A percentile compares a stretch with the other conserved stretches of the same genome.
phyloP scores from a whole-genome alignment of 805 yeast genomes.

The Yarrowia sp. region DNA sequence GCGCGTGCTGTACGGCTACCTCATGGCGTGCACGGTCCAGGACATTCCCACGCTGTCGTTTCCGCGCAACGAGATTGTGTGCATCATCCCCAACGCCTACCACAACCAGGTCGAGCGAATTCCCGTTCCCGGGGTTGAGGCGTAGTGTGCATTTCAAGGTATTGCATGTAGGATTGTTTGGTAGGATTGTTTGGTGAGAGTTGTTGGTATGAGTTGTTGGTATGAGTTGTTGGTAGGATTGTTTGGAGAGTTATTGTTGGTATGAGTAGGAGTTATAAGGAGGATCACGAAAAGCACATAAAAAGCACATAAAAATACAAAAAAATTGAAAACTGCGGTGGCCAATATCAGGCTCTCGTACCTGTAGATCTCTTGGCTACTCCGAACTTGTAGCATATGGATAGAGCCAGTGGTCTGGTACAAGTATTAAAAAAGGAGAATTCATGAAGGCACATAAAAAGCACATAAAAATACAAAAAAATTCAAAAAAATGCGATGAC shows the following conservation, averaged over 20 bases:
- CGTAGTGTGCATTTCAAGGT: conserved; percentile 2
- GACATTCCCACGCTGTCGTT: conserved; percentile 82
- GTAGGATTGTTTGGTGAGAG: too few species aligned
- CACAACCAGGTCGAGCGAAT: conserved; percentile 34
- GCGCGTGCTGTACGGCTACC: conserved; percentile 86
- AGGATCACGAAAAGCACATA: too few species aligned
- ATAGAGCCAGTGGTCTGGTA: too few species aligned
- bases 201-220: too few species aligned
- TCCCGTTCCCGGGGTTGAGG: conserved; percentile 32
- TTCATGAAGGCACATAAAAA: too few species aligned
- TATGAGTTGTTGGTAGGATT: too few species aligned
- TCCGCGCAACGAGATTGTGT: conserved; percentile 79
- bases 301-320: not conserved
- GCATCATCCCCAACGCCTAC: conserved; percentile 83
- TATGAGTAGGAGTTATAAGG: too few species aligned
- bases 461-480: not conserved
- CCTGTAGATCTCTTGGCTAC: too few species aligned
- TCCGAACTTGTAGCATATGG: too few species aligned
- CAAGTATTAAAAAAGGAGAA: too few species aligned
- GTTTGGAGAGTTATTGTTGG: too few species aligned
- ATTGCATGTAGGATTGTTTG: not conserved
- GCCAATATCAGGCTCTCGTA: too few species aligned
- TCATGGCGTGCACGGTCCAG: conserved; percentile 84
- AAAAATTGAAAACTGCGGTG: not conserved
- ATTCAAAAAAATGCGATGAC: not conserved